Conservation (phyloP, 1,139 yeast species). For the Ashbya aceris region DNA sequence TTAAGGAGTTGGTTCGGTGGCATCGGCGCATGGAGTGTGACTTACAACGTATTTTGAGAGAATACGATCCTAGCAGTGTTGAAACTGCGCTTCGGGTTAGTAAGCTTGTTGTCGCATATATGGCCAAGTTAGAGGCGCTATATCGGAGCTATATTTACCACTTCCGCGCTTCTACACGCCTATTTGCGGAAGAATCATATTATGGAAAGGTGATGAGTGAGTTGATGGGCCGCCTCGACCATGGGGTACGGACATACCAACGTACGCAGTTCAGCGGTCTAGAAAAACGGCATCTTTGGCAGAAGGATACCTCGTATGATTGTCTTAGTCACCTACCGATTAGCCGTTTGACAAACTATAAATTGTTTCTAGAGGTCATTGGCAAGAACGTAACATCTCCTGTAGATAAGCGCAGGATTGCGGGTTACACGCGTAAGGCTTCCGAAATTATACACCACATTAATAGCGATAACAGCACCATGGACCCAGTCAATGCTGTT, state of each 20-base stretch:
- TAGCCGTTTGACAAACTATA: conserved; percentile 6
- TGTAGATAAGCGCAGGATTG: neutral
- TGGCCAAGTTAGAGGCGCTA: conserved; percentile 2
- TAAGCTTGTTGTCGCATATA: conserved; percentile 2
- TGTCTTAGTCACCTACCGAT: conserved; percentile 6
- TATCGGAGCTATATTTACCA: conserved; percentile 2
- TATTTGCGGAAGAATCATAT: conserved; percentile 2
- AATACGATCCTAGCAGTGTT: neutral
- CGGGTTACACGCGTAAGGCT: conserved; percentile 1
- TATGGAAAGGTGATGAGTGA: conserved; percentile 3
- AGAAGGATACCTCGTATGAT: conserved; percentile 2
- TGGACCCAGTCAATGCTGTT: conserved; percentile 4
- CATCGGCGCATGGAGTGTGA: conserved; percentile 3
- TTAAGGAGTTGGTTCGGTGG: conserved; percentile 2
- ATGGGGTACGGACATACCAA: conserved; percentile 3
- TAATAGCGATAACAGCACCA: conserved; percentile 3
- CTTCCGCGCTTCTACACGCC: conserved; percentile 1
- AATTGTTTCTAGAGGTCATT: conserved; percentile 3
- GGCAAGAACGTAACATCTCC: neutral
- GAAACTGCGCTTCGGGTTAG: conserved; percentile 2
- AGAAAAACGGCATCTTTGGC: conserved; percentile 4
- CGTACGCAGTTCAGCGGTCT: conserved; percentile 2
- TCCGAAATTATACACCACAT: conserved; percentile 3
- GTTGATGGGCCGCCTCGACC: conserved; percentile 1
- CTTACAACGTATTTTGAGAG: neutral